phyloP scores from a whole-genome alignment of 139 green algal species.

The Edaphochlamys debaryana region DNA sequence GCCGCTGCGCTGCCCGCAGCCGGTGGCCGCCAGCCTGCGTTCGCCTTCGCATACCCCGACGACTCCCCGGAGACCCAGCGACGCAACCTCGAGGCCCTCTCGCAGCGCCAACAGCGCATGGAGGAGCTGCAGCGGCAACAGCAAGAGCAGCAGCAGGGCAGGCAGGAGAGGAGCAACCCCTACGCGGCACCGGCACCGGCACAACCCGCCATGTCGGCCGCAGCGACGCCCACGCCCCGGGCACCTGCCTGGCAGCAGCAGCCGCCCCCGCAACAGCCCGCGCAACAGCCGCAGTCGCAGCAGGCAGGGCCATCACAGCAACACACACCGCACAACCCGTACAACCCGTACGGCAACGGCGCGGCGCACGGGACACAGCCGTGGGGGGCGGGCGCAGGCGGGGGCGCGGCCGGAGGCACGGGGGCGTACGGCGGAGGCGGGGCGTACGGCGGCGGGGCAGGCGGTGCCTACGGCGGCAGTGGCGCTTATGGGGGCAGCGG shows the following conservation, averaged over 20 bases:
- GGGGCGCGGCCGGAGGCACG: too few relatives aligned
- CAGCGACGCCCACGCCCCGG: too few relatives aligned
- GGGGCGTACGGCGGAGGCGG: not conserved
- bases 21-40: too few relatives aligned
- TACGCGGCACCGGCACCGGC: not conserved
- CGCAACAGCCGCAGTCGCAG: not conserved
- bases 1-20: too few relatives aligned
- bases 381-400: too few relatives aligned
- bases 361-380: too few relatives aligned
- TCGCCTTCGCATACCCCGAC: conserved; percentile 20
- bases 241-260: not conserved
- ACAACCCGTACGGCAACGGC: not conserved
- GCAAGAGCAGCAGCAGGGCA: not conserved
- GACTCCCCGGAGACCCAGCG: conserved; percentile 20
- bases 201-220: too few relatives aligned
- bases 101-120: not conserved
- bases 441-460: not conserved
- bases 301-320: not conserved
- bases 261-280: not conserved
- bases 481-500: not conserved
- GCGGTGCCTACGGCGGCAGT: not conserved
- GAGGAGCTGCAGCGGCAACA: not conserved
- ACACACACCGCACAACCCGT: not conserved
- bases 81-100: conserved; percentile 2
- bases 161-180: not conserved